Evolutionary conservation across 192 early-diverging fungal genomes (phyloP).

Genomic region (Funneliformis geosporum): DNA sequence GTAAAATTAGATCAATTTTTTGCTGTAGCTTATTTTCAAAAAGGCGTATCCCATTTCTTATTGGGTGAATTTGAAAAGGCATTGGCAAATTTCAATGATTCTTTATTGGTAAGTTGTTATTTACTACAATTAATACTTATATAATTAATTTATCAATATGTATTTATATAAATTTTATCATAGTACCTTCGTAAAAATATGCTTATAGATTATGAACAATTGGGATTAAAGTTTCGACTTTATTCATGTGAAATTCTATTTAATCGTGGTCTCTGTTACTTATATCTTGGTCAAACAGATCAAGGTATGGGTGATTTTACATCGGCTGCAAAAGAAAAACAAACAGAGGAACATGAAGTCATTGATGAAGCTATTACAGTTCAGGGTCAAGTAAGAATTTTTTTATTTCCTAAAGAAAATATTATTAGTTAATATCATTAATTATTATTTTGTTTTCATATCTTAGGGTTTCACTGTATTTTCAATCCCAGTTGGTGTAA

Average conservation of each 20-base stretch:
- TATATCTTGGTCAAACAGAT: constrained; percentile 72
- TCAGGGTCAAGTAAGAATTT: constrained; percentile 42
- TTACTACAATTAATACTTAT: constrained; percentile 5
- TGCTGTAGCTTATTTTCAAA: constrained; percentile 91
- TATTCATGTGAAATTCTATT: constrained; percentile 88
- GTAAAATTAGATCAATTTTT: constrained; percentile 84
- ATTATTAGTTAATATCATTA: background rate
- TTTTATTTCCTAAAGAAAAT: background rate
- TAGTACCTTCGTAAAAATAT: constrained; percentile 81
- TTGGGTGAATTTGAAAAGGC: constrained; percentile 69
- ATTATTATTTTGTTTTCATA: background rate
- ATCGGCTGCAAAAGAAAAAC: constrained; percentile 59
- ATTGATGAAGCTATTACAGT: constrained; percentile 66
- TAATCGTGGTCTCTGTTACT: constrained; percentile 85
- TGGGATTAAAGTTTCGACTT: constrained; percentile 89
- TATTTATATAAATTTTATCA: constrained; percentile 10
- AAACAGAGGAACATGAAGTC: constrained; percentile 69
- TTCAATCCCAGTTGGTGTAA: constrained; percentile 72
- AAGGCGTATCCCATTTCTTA: constrained; percentile 82
- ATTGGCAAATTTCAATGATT: constrained; percentile 77
- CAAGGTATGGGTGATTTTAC: constrained; percentile 74
- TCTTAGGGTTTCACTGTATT: constrained; percentile 70
- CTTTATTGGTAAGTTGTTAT: constrained; percentile 63
- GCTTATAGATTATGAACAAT: constrained; percentile 93
- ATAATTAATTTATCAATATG: constrained; percentile 7